Conservation (phyloP, 257 asterid species). For the Handroanthus guayacan region DNA sequence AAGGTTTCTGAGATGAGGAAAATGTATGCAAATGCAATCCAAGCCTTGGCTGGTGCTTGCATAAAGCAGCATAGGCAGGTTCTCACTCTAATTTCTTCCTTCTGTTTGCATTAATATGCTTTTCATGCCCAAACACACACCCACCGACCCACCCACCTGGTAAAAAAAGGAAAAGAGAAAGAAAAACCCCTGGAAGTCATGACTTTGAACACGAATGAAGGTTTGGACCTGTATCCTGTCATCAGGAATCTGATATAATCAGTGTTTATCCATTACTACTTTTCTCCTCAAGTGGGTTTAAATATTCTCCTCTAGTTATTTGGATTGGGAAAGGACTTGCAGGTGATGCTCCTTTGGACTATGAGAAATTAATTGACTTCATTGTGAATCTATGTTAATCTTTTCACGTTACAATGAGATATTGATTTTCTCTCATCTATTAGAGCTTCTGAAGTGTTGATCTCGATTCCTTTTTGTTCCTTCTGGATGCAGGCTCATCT, state of each 20-base stretch:
- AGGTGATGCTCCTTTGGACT: slow-evolving; percentile 5
- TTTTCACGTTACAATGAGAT: slow-evolving; percentile 19
- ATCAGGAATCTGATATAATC: slow-evolving; percentile 2
- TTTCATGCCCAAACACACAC: not conserved
- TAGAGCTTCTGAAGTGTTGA: slow-evolving; percentile 39
- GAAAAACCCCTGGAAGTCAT: not conserved
- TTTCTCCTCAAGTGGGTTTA: slow-evolving; percentile 20
- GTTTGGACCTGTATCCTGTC: slow-evolving; percentile 4
- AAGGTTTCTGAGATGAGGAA: slow-evolving; percentile 95
- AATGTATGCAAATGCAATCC: slow-evolving; percentile 87
- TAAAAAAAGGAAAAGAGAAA: not conserved
- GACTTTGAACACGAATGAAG: not conserved
- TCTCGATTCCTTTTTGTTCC: slow-evolving; percentile 27
- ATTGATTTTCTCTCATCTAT: slow-evolving; percentile 12
- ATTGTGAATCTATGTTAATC: slow-evolving; percentile 12
- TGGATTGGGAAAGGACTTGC: not conserved
- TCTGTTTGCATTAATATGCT: slow-evolving; percentile 10
- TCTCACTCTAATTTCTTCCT: slow-evolving; percentile 56
- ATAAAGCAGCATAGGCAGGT: slow-evolving; percentile 98
- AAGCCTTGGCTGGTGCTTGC: slow-evolving; percentile 91
- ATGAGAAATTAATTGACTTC: slow-evolving; percentile 1
- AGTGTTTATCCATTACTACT: not conserved
- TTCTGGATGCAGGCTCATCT: slow-evolving; percentile 63
- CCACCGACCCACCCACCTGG: not conserved
- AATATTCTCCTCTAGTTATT: slow-evolving; percentile 22